Base-by-base conservation (phyloP, 2,329 filamentous ascomycete species). In the Aspergillus proliferans region DNA sequence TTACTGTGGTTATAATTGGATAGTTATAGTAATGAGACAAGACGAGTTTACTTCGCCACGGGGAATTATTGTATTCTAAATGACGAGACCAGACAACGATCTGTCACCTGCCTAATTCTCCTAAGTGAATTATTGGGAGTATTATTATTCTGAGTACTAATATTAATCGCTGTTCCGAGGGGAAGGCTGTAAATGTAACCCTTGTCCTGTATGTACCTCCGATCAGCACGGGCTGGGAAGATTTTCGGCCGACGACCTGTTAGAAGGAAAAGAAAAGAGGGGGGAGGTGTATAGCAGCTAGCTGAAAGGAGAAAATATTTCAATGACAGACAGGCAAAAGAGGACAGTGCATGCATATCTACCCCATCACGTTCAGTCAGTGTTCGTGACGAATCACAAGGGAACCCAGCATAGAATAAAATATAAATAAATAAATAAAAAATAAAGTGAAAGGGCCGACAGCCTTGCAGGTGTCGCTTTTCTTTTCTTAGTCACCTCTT, bases 401-500 rank as follows among this genome's bases (percentile, higher is more conserved):
- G n/a, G 34, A 38, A 18, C 14, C n/a, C 34, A 42, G 39, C 19
- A 18, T 6, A 21, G 9, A 40, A 5, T 3, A 21, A 2, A 40
- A 19, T 12, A 18, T 22, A 21, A 14, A 1, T 15, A 15, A 15
- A 15, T 15, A 15, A 15, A 15, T 15, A 1, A 40, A 40, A 40
- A 21, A 18, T 22, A 21, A 14, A 4, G 39, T 12, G 3, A 41
- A 21, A 24, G 21, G 19, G 40, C 18, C 21, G 22, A 26, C 19
- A 21, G 40, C 10, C 40, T 42, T 42, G 40, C 22, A 21, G 26
- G 24, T n/a, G 41, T 42, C 30, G 39, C 18, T 36, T 46, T 46
- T 51, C 22, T 28, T 24, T 47, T n/a, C 41, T 47, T 43, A 22
- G 42, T 49, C 45, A 45, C 6, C 41, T 36, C 43, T 33, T 38